Evolutionary conservation across 73 alveolate species (phyloP).

Genomic region (Urostyla sp.): DNA sequence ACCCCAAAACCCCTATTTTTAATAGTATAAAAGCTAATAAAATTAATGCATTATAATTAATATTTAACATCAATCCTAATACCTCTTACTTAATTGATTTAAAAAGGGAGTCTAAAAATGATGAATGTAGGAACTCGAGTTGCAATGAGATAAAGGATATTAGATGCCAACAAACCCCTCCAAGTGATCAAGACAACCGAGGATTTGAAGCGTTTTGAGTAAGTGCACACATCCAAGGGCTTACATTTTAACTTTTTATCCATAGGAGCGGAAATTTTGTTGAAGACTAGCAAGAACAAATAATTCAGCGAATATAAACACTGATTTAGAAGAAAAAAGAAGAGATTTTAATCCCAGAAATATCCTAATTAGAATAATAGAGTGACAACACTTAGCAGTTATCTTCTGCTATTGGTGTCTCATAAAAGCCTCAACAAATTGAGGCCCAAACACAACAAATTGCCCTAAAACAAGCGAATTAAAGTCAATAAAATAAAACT

Average conservation of each 20-base stretch:
- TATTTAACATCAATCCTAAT: too few relatives aligned
- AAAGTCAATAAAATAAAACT: neutral
- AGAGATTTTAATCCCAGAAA: constrained; percentile 37
- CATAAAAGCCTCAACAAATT: constrained; percentile 1
- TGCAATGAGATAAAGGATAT: constrained; percentile 36
- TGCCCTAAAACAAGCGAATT: neutral
- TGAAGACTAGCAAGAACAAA: constrained; percentile 13
- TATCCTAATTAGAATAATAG: neutral
- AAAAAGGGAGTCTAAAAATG: too few relatives aligned
- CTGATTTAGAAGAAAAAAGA: constrained; percentile 27
- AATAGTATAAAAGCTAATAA: too few relatives aligned
- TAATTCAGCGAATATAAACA: neutral
- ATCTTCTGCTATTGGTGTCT: too few relatives aligned
- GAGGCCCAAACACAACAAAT: neutral
- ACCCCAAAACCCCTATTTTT: too few relatives aligned
- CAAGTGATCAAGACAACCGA: constrained; percentile 10
- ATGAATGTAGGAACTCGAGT: too few relatives aligned
- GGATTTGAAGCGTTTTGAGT: constrained; percentile 14
- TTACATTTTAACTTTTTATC: neutral
- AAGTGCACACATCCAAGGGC: neutral
- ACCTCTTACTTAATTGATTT: too few relatives aligned
- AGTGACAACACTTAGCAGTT: constrained; percentile 6
- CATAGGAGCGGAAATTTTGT: constrained; percentile 11
- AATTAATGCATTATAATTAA: too few relatives aligned
- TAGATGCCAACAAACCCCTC: constrained; percentile 1